Conservation (phyloP, 768 basidiomycete species). For the Boletus coccyginus region DNA sequence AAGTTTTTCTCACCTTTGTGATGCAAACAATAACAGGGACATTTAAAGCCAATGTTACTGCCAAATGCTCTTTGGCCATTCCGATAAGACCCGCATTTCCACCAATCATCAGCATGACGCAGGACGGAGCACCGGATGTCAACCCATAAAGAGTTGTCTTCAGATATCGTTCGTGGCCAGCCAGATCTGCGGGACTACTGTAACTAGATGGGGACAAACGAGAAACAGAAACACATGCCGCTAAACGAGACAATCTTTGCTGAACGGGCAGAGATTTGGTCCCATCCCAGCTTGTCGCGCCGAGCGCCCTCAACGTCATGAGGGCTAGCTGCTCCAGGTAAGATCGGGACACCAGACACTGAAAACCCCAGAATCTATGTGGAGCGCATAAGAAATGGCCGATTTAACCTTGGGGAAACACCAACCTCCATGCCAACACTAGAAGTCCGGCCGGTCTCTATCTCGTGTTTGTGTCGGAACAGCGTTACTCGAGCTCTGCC, state of each 20-base stretch:
- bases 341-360: slow-evolving; percentile 70
- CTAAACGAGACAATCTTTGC: slow-evolving; percentile 95
- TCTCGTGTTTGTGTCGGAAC: slow-evolving; percentile 96
- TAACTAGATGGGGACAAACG: neutral
- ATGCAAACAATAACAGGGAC: slow-evolving; percentile 93
- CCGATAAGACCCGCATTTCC: slow-evolving; percentile 90
- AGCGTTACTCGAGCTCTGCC: slow-evolving; percentile 82
- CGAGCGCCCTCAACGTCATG: slow-evolving; percentile 63
- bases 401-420: neutral
- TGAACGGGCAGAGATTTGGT: slow-evolving; percentile 84
- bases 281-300: slow-evolving; percentile 91
- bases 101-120: slow-evolving; percentile 90
- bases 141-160: slow-evolving; percentile 95
- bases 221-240: slow-evolving; percentile 40
- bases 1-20: slow-evolving; percentile 64
- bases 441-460: slow-evolving; percentile 93
- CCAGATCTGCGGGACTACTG: slow-evolving; percentile 62
- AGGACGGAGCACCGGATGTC: slow-evolving; percentile 91
- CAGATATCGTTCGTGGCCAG: slow-evolving; percentile 91
- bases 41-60: slow-evolving; percentile 89
- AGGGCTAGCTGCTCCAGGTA: slow-evolving; percentile 60
- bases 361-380: slow-evolving; percentile 84
- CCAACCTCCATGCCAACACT: slow-evolving; percentile 95
- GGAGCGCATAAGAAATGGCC: neutral
- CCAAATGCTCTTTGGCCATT: slow-evolving; percentile 96